Evolutionary conservation across 2,329 filamentous ascomycete genomes (phyloP).

Genomic region (Aspergillus sergii): DNA sequence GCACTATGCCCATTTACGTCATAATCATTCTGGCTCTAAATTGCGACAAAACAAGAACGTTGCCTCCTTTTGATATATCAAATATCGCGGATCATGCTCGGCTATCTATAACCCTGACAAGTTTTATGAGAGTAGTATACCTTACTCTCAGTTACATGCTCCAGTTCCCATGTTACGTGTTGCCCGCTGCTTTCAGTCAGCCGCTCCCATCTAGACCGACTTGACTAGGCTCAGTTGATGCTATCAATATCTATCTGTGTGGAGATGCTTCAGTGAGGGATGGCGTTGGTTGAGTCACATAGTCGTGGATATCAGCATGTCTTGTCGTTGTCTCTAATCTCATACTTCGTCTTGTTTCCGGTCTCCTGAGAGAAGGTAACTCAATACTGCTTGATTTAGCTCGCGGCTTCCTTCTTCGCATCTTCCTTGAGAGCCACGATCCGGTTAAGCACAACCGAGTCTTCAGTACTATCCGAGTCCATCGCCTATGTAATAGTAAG

Average conservation of each 20-base stretch:
- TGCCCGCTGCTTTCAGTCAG: not conserved
- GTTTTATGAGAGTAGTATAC: not conserved
- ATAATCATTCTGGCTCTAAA: not conserved
- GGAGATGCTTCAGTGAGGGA: not conserved
- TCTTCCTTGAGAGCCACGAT: slow-evolving; percentile 87
- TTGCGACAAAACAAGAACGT: not conserved
- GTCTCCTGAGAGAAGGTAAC: not conserved
- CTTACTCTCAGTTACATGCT: not conserved
- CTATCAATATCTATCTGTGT: not conserved
- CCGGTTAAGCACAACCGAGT: slow-evolving; percentile 84
- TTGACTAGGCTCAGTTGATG: not conserved
- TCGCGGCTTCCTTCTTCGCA: slow-evolving; percentile 13
- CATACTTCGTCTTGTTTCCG: not conserved
- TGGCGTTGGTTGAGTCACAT: not conserved
- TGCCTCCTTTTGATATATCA: not conserved
- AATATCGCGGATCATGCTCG: not conserved
- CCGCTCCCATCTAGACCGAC: not conserved
- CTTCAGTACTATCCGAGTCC: slow-evolving; percentile 75
- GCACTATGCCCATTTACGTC: not conserved
- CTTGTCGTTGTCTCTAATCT: not conserved
- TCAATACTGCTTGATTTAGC: not conserved
- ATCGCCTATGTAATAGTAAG: slow-evolving; percentile 38
- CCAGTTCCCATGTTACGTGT: not conserved
- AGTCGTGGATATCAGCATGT: not conserved
- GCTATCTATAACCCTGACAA: not conserved